Conservation (phyloP, 2,329 filamentous ascomycete genomes). For the Paramyrothecium roridum region DNA sequence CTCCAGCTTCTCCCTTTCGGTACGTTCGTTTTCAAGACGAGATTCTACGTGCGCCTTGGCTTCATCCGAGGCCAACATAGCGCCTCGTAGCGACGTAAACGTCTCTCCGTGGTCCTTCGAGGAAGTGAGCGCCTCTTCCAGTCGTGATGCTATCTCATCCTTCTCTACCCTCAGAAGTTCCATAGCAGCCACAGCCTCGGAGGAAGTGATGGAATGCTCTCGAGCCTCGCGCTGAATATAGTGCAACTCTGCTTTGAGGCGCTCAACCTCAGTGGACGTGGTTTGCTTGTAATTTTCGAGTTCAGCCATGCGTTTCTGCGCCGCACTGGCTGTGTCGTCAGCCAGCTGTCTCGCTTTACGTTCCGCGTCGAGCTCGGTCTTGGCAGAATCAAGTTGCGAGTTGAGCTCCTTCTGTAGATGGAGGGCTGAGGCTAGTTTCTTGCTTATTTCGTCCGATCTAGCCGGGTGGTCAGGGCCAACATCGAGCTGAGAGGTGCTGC, state of each 20-base stretch:
- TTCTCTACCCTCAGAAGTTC: slow-evolving; percentile 85
- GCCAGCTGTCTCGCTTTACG: slow-evolving; percentile 77
- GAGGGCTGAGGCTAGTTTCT: slow-evolving; percentile 78
- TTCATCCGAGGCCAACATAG: slow-evolving; percentile 74
- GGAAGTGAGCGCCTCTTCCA: slow-evolving; percentile 63
- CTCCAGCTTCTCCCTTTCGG: slow-evolving; percentile 72
- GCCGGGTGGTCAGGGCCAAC: slow-evolving; percentile 58
- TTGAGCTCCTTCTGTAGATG: slow-evolving; percentile 79
- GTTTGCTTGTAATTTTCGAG: slow-evolving; percentile 82
- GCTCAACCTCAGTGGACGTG: slow-evolving; percentile 80
- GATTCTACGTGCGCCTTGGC: slow-evolving; percentile 75
- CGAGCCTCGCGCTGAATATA: slow-evolving; percentile 72
- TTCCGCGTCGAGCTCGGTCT: slow-evolving; percentile 74
- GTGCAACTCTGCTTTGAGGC: slow-evolving; percentile 81
- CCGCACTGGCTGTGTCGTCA: slow-evolving; percentile 80
- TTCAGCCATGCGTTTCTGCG: slow-evolving; percentile 79
- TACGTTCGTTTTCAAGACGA: slow-evolving; percentile 79
- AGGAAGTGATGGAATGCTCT: slow-evolving; percentile 73
- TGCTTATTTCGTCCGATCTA: slow-evolving; percentile 66
- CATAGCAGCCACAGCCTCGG: slow-evolving; percentile 72
- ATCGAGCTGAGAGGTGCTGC: slow-evolving; percentile 60
- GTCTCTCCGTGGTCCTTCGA: slow-evolving; percentile 68
- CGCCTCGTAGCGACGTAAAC: slow-evolving; percentile 72
- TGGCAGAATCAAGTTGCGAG: slow-evolving; percentile 66
- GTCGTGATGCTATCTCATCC: slow-evolving; percentile 67